Evolutionary conservation across 1,284 basidiomycete species (phyloP), one percentile per base, ranked within the genome.

Genomic region (Coniferiporia weirii): DNA sequence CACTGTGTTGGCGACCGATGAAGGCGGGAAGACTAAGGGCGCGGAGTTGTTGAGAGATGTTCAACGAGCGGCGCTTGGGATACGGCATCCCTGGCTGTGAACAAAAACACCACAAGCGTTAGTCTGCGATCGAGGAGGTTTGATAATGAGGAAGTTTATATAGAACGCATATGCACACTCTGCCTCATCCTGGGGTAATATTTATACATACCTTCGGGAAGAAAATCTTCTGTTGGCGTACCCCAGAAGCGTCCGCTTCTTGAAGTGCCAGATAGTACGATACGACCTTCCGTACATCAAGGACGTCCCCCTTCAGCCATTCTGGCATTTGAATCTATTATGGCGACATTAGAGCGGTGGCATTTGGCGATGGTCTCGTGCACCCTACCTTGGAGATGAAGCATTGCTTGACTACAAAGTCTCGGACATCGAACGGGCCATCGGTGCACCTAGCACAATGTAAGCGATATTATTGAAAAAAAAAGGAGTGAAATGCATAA

Each of bases 351-450:
- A 27, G 27, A 27, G n/a, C 27, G 27, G 27, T 27, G 27, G 27
- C 27, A 27, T 27, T 27, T 27, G 5, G 27, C 27, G 27, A 27
- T 27, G 27, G 27, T 58, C 55, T 63, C 53, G 54, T 68, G 59
- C 51, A 59, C 72, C 77, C 65, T 61, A 85, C 87, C 69, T 84
- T 81, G 53, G 89, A 92, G 66, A 95, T 91, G 71, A 90, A 93
- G 69, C 86, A 91, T 69, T 93, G 89, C 71, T 95, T 90, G 50
- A 89, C 82, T 60, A 91, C 81, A 68, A 95, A 95, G 73, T 95
- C 89, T 54, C 89, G 81, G 50, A 95, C 72, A 69, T 95, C 93
- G 67, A 82, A 90, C 19, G 90, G 90, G 3, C 89, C 89, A 68
- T 92, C 90, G 51, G 80, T 85, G 71, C 85, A 89, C 86, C 86